Evolutionary conservation across 768 basidiomycete species (phyloP).

Genomic region (Rhizopogon vesiculosus): DNA sequence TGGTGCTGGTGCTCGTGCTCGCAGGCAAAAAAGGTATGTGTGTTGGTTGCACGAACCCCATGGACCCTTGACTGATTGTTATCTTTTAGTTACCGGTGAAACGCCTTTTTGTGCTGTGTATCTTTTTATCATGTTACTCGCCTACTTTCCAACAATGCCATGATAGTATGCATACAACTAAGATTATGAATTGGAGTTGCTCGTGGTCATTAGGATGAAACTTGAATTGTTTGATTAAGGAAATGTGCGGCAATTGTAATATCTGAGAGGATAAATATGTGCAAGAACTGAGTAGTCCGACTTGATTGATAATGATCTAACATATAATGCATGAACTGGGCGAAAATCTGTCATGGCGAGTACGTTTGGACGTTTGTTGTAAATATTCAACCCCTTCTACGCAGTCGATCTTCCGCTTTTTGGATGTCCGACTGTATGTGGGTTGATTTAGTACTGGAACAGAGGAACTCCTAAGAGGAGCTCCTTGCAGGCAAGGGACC

Average conservation of each 20-base stretch:
- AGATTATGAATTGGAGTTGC: conserved; percentile 16
- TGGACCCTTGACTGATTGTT: neutral
- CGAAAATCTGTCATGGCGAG: neutral
- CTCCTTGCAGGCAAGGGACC: neutral
- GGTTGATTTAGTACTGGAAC: too few species aligned
- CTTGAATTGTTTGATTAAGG: neutral
- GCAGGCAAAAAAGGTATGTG: conserved; percentile 89
- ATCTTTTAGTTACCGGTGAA: conserved; percentile 62
- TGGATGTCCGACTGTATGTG: neutral
- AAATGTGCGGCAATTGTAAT: neutral
- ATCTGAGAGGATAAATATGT: neutral
- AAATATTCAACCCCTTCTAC: neutral
- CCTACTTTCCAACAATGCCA: conserved; percentile 32
- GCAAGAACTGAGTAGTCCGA: neutral
- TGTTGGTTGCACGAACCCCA: neutral
- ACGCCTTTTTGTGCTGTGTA: conserved; percentile 20
- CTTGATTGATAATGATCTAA: neutral
- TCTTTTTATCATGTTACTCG: conserved; percentile 43
- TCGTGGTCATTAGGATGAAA: neutral
- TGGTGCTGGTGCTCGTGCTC: conserved; percentile 96
- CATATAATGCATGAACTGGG: neutral
- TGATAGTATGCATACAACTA: conserved; percentile 31
- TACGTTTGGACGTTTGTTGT: neutral
- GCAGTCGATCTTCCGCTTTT: neutral
- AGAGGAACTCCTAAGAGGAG: neutral